These are phyloP conservation scores for Wickerhamiella kazuoi DNA, from an alignment of 805 yeast species.

Conservation along the genomic window DNA sequence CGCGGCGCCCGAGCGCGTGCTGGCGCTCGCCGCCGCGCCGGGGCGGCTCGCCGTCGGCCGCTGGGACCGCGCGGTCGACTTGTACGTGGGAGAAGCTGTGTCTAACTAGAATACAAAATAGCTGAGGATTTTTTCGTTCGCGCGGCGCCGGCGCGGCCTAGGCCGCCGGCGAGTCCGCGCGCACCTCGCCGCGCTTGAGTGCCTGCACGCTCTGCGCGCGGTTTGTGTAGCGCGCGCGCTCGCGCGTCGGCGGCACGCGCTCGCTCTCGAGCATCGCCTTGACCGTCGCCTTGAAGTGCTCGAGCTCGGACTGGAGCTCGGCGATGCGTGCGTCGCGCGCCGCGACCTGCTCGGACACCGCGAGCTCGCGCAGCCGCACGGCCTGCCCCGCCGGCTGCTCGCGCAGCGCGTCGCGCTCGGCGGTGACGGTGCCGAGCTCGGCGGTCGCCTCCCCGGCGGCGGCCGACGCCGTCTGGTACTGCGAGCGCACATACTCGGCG, in stretches of 20 bases:
- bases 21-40: slow-evolving; percentile 42
- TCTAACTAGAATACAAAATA: background rate
- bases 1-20: slow-evolving; percentile 57
- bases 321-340: slow-evolving; percentile 15
- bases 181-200: slow-evolving; percentile 2
- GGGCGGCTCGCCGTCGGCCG: slow-evolving; percentile 46
- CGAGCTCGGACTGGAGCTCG: slow-evolving; percentile 15
- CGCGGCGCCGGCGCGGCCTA: too few relatives aligned
- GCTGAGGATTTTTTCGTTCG: too few relatives aligned
- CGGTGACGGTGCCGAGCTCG: slow-evolving; percentile 14
- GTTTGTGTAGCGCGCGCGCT: slow-evolving; percentile 15
- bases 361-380: slow-evolving; percentile 13
- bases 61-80: slow-evolving; percentile 67
- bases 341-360: slow-evolving; percentile 18
- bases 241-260: slow-evolving; percentile 10
- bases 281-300: slow-evolving; percentile 19
- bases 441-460: slow-evolving; percentile 17
- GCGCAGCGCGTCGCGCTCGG: slow-evolving; percentile 11
- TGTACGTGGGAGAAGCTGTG: slow-evolving; percentile 19
- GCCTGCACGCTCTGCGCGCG: slow-evolving; percentile 16
- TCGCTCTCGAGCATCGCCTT: slow-evolving; percentile 9
- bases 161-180: background rate
- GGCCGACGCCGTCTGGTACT: slow-evolving; percentile 16
- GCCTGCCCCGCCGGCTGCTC: slow-evolving; percentile 16
- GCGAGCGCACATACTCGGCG: slow-evolving; percentile 29